Base-by-base conservation (phyloP, 164 flowering plant species). In the Macadamia tetraphylla region DNA sequence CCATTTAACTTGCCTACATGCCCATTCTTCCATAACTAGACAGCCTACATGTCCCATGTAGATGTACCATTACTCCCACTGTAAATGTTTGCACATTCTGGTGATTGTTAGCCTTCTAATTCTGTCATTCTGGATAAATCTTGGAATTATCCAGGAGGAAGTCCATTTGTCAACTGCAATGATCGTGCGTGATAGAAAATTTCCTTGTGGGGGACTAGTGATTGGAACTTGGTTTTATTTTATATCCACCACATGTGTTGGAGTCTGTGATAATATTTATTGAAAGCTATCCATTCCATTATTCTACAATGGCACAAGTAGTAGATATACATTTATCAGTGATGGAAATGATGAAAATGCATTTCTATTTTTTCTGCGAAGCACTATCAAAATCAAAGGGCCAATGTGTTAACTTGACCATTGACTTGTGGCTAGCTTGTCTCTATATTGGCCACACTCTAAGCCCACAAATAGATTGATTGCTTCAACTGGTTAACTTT, bases 401-500 rank as follows among this genome's bases (percentile, higher is more conserved):
- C 1, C 51, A 8, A 46, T 46, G 7, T 8, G 51, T 9, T 46
- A 46, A 46, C 9, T 23, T 23, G 23, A 23, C 23, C 23, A 8
- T 46, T 9, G 13, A 4, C 15, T 4, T 17, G 15, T 12, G 57
- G 57, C 18, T 14, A 17, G 18, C 57, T 14, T 52, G 3, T 14
- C 13, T 53, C 6, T 53, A 53, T 53, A 14, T 14, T 14, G 17
- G 57, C 58, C 18, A 6, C 23, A 14, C 30, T 10, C 10, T 29
- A 29, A 7, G 40, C 40, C 40, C 40, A 35, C 40, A 40, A 13
- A 43, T 67, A 9, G 52, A n/a, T 52, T 30, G 57, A 48, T 43
- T 57, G 32, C 49, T 59, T 71, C 23, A 43, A 63, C 43, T 56
- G 31, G 29, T 44, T 13, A 29, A 53, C 15, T 32, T 56, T 72